Conservation (phyloP, 345 rosid genomes). For the Microthlaspi erraticum region DNA sequence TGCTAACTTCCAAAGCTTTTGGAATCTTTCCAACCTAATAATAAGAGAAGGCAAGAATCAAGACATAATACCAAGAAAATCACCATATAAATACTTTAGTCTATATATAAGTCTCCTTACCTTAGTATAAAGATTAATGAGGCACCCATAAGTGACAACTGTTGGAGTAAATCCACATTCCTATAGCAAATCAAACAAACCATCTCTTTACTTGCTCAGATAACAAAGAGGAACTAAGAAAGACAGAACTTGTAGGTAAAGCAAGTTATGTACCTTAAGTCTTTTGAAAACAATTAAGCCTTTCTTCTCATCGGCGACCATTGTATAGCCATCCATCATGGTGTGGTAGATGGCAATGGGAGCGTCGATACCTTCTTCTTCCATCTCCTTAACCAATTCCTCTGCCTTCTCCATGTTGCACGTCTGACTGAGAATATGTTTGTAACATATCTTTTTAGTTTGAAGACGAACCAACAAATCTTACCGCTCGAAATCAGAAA, state of each 20-base stretch:
- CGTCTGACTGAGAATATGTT: conserved; percentile 59
- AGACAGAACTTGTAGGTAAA: not conserved
- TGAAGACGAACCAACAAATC: conserved; percentile 14
- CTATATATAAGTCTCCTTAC: conserved; percentile 40
- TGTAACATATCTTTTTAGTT: conserved; percentile 21
- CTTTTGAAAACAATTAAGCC: conserved; percentile 84
- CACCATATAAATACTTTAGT: not conserved
- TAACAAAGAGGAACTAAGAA: not conserved
- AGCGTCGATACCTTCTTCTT: conserved; percentile 97
- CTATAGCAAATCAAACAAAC: conserved; percentile 45
- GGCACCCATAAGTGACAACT: conserved; percentile 88
- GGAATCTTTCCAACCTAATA: conserved; percentile 88
- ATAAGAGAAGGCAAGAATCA: conserved; percentile 22
- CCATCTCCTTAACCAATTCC: conserved; percentile 91
- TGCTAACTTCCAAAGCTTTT: conserved; percentile 85
- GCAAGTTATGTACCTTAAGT: conserved; percentile 64
- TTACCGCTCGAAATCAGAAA: not conserved
- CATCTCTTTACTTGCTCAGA: conserved; percentile 27
- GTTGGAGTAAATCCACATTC: conserved; percentile 93
- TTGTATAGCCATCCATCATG: conserved; percentile 99
- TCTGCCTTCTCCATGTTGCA: conserved; percentile 83
- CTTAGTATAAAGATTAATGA: conserved; percentile 85
- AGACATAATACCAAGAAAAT: conserved; percentile 13
- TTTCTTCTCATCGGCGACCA: conserved; percentile 80
- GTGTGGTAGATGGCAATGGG: conserved; percentile 88